phyloP scores from a whole-genome alignment of 1,284 basidiomycete species.

The Quambalaria eucalypti region DNA sequence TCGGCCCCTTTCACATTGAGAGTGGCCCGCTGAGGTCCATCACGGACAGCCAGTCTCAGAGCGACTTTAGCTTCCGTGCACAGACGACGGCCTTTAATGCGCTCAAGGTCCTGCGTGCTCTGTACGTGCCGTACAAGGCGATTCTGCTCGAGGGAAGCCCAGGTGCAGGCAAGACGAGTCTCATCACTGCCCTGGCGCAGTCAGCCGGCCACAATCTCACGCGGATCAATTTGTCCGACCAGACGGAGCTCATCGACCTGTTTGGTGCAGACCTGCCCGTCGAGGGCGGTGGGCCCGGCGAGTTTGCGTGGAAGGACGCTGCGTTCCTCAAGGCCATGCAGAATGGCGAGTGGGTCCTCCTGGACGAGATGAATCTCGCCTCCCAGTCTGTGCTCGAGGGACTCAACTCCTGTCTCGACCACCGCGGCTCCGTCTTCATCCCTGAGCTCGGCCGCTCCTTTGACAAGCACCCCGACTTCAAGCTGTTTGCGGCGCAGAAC shows the following conservation, averaged over 20 bases:
- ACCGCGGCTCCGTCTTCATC: constrained; percentile 87
- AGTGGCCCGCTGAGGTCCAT: constrained; percentile 52
- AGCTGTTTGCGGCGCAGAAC: constrained; percentile 96
- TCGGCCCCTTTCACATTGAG: constrained; percentile 68
- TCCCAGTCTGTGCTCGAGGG: constrained; percentile 88
- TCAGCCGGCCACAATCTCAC: constrained; percentile 69
- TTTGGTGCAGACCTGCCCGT: constrained; percentile 95
- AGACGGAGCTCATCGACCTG: constrained; percentile 91
- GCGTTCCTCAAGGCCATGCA: constrained; percentile 86
- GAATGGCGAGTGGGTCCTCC: constrained; percentile 70
- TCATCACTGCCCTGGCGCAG: constrained; percentile 77
- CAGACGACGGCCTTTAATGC: constrained; percentile 83
- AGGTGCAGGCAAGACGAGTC: constrained; percentile 96
- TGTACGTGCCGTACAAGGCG: constrained; percentile 73
- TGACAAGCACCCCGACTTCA: constrained; percentile 76
- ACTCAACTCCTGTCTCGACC: constrained; percentile 90
- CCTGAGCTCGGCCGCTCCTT: constrained; percentile 90
- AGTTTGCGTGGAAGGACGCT: constrained; percentile 95
- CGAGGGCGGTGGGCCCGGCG: constrained; percentile 79
- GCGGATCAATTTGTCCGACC: constrained; percentile 97
- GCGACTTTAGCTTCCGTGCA: constrained; percentile 69
- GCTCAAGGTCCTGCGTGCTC: constrained; percentile 78
- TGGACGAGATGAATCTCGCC: constrained; percentile 98
- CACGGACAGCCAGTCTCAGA: constrained; percentile 5
- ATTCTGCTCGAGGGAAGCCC: constrained; percentile 95